These are phyloP conservation scores for Pythium guiyangense DNA, from an alignment of 352 stramenopile genomes.

Conservation along the genomic window DNA sequence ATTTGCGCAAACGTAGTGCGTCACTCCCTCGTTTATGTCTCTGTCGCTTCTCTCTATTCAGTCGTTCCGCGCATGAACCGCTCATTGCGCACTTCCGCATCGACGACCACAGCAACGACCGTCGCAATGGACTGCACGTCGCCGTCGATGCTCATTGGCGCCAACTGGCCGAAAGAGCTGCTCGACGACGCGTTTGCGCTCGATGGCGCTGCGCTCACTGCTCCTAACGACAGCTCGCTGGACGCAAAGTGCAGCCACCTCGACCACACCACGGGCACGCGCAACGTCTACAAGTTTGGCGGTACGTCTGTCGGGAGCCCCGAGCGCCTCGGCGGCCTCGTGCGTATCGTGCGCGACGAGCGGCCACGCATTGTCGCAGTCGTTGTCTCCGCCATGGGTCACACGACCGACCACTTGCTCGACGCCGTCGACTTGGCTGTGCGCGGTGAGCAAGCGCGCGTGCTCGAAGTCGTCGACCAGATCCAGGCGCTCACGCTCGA, in stretches of 20 bases:
- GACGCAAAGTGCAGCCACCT: conserved; percentile 18
- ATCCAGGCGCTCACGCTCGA: conserved; percentile 50
- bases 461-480: conserved; percentile 48
- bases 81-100: no score
- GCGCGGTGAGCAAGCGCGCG: conserved; percentile 39
- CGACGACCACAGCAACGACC: no score
- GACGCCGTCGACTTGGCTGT: conserved; percentile 57
- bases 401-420: conserved; percentile 74
- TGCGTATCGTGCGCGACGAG: conserved; percentile 60
- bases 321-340: conserved; percentile 49
- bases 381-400: conserved; percentile 75
- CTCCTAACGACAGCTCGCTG: conserved; percentile 2
- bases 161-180: conserved; percentile 37
- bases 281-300: conserved; percentile 86
- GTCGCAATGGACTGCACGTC: conserved; percentile 63
- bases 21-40: no score
- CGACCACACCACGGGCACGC: conserved; percentile 46
- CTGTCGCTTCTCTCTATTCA: no score
- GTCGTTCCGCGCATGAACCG: no score
- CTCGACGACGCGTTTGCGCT: conserved; percentile 15
- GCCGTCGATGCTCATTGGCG: conserved; percentile 62
- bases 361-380: conserved; percentile 53
- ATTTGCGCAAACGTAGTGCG: no score
- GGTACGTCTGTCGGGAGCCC: conserved; percentile 74
- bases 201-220: neutral